A percentile compares a stretch with the other conserved stretches of the same genome.
Conservation (phyloP, 208 protist species). For the Leishmania lainsoni region DNA sequence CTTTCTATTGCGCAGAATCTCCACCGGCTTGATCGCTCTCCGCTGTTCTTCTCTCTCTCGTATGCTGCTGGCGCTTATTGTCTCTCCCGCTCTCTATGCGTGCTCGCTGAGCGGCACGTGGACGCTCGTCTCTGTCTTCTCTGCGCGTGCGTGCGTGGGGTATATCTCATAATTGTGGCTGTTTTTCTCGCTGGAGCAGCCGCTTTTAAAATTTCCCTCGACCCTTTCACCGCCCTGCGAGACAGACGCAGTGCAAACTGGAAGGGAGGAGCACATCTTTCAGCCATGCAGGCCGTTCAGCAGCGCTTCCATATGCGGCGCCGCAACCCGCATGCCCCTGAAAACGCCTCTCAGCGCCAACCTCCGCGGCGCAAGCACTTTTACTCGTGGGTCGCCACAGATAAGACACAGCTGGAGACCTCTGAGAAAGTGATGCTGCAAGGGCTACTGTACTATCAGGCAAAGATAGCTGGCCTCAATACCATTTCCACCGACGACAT, state of each 20-base stretch:
- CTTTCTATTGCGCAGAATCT: neutral
- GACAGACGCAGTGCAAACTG: neutral
- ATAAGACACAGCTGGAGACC: slow-evolving; percentile 29
- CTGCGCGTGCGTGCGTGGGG: neutral
- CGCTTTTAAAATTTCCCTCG: neutral
- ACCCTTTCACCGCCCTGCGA: neutral
- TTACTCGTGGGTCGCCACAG: slow-evolving; percentile 46
- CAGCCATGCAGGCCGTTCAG: neutral
- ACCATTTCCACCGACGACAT: slow-evolving; percentile 60
- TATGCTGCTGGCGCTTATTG: neutral
- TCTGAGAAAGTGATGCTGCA: slow-evolving; percentile 38
- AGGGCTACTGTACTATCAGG: slow-evolving; percentile 37
- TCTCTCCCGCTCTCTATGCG: neutral
- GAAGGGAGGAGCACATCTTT: neutral
- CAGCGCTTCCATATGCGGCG: neutral
- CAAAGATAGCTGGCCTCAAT: slow-evolving; percentile 48
- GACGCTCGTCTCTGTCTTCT: neutral
- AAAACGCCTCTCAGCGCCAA: neutral
- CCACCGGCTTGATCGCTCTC: neutral
- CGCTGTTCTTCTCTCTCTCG: neutral
- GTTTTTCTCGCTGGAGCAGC: neutral
- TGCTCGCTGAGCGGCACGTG: neutral
- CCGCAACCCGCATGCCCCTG: neutral
- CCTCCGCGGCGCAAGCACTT: slow-evolving; percentile 36
- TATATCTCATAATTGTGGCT: neutral